These are phyloP conservation scores for Suaeda aralocaspica DNA, from an alignment of 148 eudicot species.

Conservation along the genomic window DNA sequence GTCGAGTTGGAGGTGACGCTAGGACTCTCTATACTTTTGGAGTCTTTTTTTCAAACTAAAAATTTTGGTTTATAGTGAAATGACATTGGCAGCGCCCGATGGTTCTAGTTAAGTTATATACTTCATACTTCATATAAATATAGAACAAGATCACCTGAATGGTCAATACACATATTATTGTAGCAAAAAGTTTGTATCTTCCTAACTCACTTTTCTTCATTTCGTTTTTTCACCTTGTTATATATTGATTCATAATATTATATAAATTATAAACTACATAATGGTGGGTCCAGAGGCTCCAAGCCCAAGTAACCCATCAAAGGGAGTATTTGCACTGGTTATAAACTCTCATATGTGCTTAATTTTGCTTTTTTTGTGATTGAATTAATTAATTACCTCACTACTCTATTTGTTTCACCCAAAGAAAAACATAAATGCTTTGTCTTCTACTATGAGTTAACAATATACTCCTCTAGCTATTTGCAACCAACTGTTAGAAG, in stretches of 20 bases:
- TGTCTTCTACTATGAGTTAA: too few species aligned
- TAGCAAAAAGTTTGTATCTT: background rate
- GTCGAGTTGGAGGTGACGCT: constrained; percentile 78
- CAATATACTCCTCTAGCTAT: too few species aligned
- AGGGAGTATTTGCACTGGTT: constrained; percentile 90
- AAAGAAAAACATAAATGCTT: too few species aligned
- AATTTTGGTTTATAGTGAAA: background rate
- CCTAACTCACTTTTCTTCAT: background rate
- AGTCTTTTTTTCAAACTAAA: background rate
- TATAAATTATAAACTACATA: constrained; percentile 22
- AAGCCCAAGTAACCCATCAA: constrained; percentile 77
- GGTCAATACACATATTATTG: too few species aligned
- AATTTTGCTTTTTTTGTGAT: too few species aligned
- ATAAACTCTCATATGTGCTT: background rate
- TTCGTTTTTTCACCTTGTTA: too few species aligned
- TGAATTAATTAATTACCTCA: too few species aligned
- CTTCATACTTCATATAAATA: background rate
- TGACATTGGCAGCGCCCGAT: background rate
- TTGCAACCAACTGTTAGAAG: too few species aligned
- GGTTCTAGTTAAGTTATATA: background rate
- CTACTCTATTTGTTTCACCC: too few species aligned
- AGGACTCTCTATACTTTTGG: constrained; percentile 73
- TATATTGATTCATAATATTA: background rate
- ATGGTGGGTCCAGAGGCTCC: constrained; percentile 98
- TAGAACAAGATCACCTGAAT: background rate